Evolutionary conservation across 495 filamentous ascomycete genomes (phyloP).

Genomic region (Oleoguttula mirabilis): DNA sequence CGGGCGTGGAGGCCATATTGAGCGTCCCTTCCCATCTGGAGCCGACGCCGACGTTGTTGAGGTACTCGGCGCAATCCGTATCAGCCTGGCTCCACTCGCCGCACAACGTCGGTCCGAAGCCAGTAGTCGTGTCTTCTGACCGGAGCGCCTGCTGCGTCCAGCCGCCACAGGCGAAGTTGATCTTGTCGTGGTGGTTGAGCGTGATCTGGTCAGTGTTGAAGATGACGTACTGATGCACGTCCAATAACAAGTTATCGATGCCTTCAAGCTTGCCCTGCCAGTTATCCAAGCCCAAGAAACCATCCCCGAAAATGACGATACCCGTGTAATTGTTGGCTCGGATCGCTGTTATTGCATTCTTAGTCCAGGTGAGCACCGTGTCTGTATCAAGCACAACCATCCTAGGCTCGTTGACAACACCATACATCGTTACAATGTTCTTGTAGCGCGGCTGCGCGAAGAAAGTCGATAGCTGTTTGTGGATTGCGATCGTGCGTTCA

Average conservation of each 20-base stretch:
- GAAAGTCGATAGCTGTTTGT: conserved; percentile 31
- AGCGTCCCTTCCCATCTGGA: conserved; percentile 84
- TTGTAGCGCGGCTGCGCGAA: conserved; percentile 34
- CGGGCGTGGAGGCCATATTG: conserved; percentile 39
- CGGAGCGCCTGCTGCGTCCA: conserved; percentile 69
- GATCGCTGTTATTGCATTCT: conserved; percentile 26
- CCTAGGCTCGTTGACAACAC: conserved; percentile 34
- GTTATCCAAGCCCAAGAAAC: conserved; percentile 46
- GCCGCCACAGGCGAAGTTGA: conserved; percentile 71
- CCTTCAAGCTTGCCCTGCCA: conserved; percentile 33
- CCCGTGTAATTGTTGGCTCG: conserved; percentile 33
- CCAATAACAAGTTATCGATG: conserved; percentile 44
- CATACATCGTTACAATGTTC: conserved; percentile 34
- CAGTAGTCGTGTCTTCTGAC: conserved; percentile 58
- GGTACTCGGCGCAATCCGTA: conserved; percentile 77
- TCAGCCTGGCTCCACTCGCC: conserved; percentile 98
- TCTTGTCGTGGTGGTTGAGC: conserved; percentile 49
- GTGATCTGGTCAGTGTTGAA: conserved; percentile 50
- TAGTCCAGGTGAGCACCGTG: conserved; percentile 28
- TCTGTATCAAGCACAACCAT: conserved; percentile 34
- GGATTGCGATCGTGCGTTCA: conserved; percentile 32
- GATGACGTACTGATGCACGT: conserved; percentile 73
- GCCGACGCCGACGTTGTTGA: conserved; percentile 84
- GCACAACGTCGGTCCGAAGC: conserved; percentile 92
- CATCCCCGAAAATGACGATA: conserved; percentile 54